Evolutionary conservation across 768 basidiomycete genomes (phyloP), one percentile per base, ranked within the genome.

Genomic region (Lactifluus piperatus): DNA sequence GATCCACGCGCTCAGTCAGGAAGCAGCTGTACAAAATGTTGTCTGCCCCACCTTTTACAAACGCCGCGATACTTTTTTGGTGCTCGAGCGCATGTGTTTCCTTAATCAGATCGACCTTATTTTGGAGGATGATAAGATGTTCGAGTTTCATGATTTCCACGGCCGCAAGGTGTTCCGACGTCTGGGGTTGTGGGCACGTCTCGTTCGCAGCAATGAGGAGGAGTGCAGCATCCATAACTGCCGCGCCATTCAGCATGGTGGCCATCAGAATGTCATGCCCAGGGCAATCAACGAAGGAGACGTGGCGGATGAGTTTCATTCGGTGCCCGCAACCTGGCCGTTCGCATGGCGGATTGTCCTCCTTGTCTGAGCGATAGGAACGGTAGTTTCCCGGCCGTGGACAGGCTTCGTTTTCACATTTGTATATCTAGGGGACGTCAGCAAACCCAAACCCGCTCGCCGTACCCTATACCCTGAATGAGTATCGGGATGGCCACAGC

Each of bases 181-280:
- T 99, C 73, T 99, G 97, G 1, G 97, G 97, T 70, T 99, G 97
- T 1, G 95, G 97, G 72, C 97, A 98, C 3, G 93, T 91, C 79
- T 99, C 97, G 75, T 99, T 99, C 29, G 91, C 97, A 22, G 97
- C 97, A 58, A 99, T 84, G 54, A 99, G 85, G 1, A 99, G 80
- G 0, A 98, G 77, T 5, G 97, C 97, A 54, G 94, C 97, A 74
- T 98, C 94, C 97, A 98, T 99, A 78, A 98, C 95, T 10, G 97
- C 97, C 43, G 97, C 97, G 73, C 95, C 97, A 80, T 98, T 98
- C 66, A 99, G 79, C 97, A 99, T 99, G 64, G 95, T 99, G 51
- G 97, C 97, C 97, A 99, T 99, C 73, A 99, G 85, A 85, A 99
- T 98, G 73, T 97, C 94, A 82, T 95, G 94, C 62, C 94, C 91